Base-by-base conservation (phyloP, 306 rosid species). In the Cotoneaster glaucophyllus region DNA sequence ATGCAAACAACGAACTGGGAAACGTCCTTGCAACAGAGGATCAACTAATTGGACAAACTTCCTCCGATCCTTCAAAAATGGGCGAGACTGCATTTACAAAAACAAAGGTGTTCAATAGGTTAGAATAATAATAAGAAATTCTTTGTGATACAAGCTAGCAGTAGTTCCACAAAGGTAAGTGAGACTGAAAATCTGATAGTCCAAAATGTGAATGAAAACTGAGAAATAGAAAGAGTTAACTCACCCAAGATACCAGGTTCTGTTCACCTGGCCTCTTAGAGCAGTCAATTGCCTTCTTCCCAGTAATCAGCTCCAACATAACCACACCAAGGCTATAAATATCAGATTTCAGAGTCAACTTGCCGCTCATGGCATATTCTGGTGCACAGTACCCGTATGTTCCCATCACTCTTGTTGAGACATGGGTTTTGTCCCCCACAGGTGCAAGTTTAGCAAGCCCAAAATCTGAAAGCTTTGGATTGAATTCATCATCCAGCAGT, bases 401-500 rank as follows among this genome's bases (percentile, higher is more conserved):
- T 78, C 97, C 98, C 98, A 94, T 94, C 54, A 94, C 96, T 87
- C 98, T 85, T 13, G 98, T 95, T 62, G 98, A 95, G 79, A 95
- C 98, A 80, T 95, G 98, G 43, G 98, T 92, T 28, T 89, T 90
- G 78, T 95, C 97, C n/a, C 98, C 98, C 57, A 92, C 98, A 68
- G 98, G 97, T 74, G 97, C 97, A 56, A 92, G 87, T 82, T 95
- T 95, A 45, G 98, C 98, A 39, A 95, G 96, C 59, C 98, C 98
- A 77, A 94, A 95, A 81, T 95, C 99, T 13, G 99, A 95, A 64
- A 95, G 93, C 81, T 90, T 95, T 11, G 98, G 96, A 75, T 86
- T 82, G 78, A 92, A 95, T 69, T 88, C 87, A 62, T 87, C 71
- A 77, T 92, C 99, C 81, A 96, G 82, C 61, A 96, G 82, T 85